Conservation (phyloP, 139 green algal genomes). For the Chlorella ohadii region DNA sequence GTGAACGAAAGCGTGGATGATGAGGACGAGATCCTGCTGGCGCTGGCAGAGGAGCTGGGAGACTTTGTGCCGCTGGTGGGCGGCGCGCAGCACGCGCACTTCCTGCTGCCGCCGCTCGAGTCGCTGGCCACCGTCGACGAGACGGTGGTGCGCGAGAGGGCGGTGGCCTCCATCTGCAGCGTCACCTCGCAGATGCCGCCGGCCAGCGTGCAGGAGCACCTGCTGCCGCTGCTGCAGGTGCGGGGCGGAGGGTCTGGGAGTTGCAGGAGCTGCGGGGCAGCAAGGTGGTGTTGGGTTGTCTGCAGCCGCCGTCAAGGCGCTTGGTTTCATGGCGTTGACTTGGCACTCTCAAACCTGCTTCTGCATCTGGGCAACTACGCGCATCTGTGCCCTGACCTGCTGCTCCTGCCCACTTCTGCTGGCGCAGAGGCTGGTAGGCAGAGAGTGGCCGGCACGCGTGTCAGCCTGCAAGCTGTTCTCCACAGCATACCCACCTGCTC, state of each 20-base stretch:
- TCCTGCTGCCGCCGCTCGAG: slow-evolving; percentile 94
- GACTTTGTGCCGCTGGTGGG: slow-evolving; percentile 95
- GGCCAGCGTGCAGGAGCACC: slow-evolving; percentile 50
- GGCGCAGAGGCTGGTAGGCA: slow-evolving; percentile 85
- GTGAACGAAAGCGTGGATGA: slow-evolving; percentile 96
- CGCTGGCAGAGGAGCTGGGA: slow-evolving; percentile 96
- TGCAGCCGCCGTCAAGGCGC: no score
- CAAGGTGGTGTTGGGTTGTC: background rate
- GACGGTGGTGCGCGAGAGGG: slow-evolving; percentile 97
- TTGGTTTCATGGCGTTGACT: no score
- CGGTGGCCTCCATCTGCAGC: slow-evolving; percentile 88
- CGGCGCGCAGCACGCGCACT: slow-evolving; percentile 77
- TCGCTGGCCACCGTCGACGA: slow-evolving; percentile 95
- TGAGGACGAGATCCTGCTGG: slow-evolving; percentile 97
- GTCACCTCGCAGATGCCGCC: slow-evolving; percentile 82
- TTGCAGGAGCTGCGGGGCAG: background rate
- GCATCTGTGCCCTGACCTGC: no score
- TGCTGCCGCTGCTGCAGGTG: slow-evolving; percentile 35
- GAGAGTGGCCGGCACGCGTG: slow-evolving; percentile 96
- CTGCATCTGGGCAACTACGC: no score
- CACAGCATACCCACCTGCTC: slow-evolving; percentile 73
- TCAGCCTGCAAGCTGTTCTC: slow-evolving; percentile 92
- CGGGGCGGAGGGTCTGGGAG: background rate
- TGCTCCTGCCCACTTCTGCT: background rate
- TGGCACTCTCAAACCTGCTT: no score